Evolutionary conservation across 805 yeast species (phyloP), one percentile per base, ranked within the genome.

Genomic region (Saccharomycopsis javanensis): DNA sequence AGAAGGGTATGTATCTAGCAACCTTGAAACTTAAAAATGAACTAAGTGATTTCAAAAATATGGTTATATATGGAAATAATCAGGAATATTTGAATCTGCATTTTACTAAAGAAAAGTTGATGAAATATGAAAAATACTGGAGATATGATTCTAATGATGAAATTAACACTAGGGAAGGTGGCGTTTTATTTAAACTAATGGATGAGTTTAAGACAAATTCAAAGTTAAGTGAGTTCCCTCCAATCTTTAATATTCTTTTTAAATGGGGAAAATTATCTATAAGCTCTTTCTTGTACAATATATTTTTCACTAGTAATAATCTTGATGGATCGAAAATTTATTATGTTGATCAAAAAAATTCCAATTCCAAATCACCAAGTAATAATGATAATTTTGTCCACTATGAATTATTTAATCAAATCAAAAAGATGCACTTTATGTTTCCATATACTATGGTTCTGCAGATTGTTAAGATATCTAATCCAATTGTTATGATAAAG

Each of bases 241-340:
- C 86, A 1, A 75, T 86, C 38, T 73, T 90, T 50, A 75, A 76
- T 61, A 79, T 87, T 52, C 83, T 91, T 62, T 75, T 88, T 46
- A 89, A 87, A 63, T 85, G 96, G 88, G 79, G 85, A 60, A 82
- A 89, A 60, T 79, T 92, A 10, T 92, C 90, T 67, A 69, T 88
- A 7, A 88, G 97, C 0, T 86, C 96, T 0, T 85, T 96, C 0
- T 71, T 92, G 2, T 91, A 88, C 69, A 89, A 88, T 62, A 64
- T 86, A 38, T 85, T 90, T 63, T 73, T 92, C 25, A 94, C 92
- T 1, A 84, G 81, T 55, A 98, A 92, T 67, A 81, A 81, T 60
- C 48, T 42, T 23, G 48, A 42, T 42, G 48, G 48, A 8, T 42
- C 48, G 23, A 42, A 42, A 25, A 42, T 42, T 42, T 20, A 25